A percentile compares a stretch with the other conserved stretches of the same genome.
These are phyloP conservation scores for Salvia rosmarinus DNA, from an alignment of 257 asterid genomes.

Conservation along the genomic window DNA sequence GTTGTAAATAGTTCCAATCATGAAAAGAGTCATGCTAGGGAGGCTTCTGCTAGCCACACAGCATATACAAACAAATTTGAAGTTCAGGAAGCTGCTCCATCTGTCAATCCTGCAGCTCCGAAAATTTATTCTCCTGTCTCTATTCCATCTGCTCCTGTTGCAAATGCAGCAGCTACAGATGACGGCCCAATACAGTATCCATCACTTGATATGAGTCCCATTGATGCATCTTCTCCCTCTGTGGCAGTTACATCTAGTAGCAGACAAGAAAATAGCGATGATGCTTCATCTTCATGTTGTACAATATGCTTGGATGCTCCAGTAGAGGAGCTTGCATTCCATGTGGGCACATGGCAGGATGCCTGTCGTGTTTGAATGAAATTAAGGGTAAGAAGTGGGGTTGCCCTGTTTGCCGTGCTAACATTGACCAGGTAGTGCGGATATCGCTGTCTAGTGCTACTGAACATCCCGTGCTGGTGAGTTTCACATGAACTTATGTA, in stretches of 20 bases:
- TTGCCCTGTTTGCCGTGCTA: constrained; percentile 90
- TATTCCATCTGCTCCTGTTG: constrained; percentile 39
- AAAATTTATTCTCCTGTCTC: constrained; percentile 42
- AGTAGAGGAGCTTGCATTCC: constrained; percentile 86
- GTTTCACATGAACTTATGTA: not conserved
- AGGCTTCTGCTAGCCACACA: constrained; percentile 40
- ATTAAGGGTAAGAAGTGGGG: constrained; percentile 78
- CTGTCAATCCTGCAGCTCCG: constrained; percentile 31
- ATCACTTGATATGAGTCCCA: constrained; percentile 52
- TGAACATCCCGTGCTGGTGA: constrained; percentile 37
- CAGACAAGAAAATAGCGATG: constrained; percentile 30
- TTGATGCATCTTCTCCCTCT: constrained; percentile 43
- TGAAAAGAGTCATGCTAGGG: constrained; percentile 30
- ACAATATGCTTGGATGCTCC: constrained; percentile 82
- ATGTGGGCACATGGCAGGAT: constrained; percentile 96
- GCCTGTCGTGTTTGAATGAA: constrained; percentile 85
- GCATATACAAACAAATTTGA: constrained; percentile 39
- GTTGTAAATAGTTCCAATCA: constrained; percentile 32
- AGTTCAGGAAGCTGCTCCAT: constrained; percentile 41
- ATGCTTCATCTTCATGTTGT: constrained; percentile 53
- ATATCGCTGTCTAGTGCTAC: constrained; percentile 62
- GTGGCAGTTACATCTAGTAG: constrained; percentile 28
- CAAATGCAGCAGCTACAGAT: constrained; percentile 32
- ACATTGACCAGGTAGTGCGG: constrained; percentile 75
- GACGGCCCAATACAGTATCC: constrained; percentile 81